Evolutionary conservation across 2,329 filamentous ascomycete genomes (phyloP).

Genomic region (Monilinia vaccinii-corymbosi): DNA sequence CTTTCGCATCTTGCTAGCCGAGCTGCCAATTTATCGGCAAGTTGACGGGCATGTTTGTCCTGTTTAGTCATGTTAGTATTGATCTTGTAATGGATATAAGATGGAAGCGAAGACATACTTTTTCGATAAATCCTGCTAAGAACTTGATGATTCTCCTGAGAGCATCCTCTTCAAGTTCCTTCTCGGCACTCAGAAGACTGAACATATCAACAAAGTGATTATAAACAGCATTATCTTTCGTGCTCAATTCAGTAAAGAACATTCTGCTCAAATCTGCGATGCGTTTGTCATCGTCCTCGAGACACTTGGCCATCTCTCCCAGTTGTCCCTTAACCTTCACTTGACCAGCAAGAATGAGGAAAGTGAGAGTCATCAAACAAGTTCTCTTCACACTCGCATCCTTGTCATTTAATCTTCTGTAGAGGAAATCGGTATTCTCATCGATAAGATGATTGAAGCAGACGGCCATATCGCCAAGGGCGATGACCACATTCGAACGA

Average conservation of each 20-base stretch:
- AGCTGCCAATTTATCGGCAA: conserved; percentile 86
- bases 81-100: not conserved
- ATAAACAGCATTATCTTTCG: conserved; percentile 97
- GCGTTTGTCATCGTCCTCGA: conserved; percentile 90
- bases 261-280: conserved; percentile 91
- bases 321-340: conserved; percentile 99
- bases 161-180: conserved; percentile 71
- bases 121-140: conserved; percentile 91
- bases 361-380: conserved; percentile 96
- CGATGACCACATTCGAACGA: conserved; percentile 91
- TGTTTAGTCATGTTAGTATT: conserved; percentile 32
- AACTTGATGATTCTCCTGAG: conserved; percentile 86
- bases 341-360: conserved; percentile 91
- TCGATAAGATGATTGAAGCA: conserved; percentile 99
- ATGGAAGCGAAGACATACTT: conserved; percentile 48
- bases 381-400: conserved; percentile 91
- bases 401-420: conserved; percentile 80
- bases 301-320: conserved; percentile 97
- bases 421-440: conserved; percentile 97
- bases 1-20: conserved; percentile 78
- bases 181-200: conserved; percentile 76
- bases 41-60: conserved; percentile 95
- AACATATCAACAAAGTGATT: conserved; percentile 99
- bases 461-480: conserved; percentile 96
- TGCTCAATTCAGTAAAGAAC: conserved; percentile 97